Conservation (phyloP, 164 flowering plant genomes). For the Dillenia suffruticosa region DNA sequence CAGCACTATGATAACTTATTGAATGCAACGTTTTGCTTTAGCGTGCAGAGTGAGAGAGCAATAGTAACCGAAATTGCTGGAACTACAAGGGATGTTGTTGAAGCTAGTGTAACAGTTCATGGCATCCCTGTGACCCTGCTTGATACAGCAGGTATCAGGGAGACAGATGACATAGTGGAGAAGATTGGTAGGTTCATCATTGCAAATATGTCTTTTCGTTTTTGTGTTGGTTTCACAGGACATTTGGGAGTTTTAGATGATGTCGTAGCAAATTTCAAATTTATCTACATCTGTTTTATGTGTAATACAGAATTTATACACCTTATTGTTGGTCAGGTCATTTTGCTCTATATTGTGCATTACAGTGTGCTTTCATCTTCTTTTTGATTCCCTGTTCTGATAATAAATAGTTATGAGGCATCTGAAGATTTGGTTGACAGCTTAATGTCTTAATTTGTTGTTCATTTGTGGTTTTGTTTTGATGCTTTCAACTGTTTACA, state of each 20-base stretch:
- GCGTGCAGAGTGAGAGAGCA: conserved; percentile 98
- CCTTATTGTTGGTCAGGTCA: no score
- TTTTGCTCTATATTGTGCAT: no score
- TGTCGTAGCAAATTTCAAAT: no score
- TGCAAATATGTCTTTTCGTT: not conserved
- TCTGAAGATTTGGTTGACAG: no score
- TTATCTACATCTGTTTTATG: no score
- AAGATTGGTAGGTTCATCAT: conserved; percentile 62
- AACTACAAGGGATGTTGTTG: conserved; percentile 93
- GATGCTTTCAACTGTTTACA: conserved; percentile 13
- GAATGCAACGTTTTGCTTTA: conserved; percentile 35
- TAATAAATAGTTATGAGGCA: no score
- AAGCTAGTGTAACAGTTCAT: conserved; percentile 66
- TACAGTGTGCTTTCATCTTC: no score
- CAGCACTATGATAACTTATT: conserved; percentile 12
- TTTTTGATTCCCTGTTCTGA: no score
- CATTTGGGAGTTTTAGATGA: not conserved
- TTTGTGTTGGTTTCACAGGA: no score
- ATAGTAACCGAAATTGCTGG: conserved; percentile 97
- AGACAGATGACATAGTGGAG: conserved; percentile 85
- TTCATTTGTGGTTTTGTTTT: no score
- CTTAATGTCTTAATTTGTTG: no score
- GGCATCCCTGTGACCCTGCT: conserved; percentile 94
- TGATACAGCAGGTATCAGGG: conserved; percentile 97
- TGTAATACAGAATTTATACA: no score